These are phyloP conservation scores for Parastagonospora avenae DNA, from an alignment of 2,329 filamentous ascomycete genomes.

Conservation along the genomic window DNA sequence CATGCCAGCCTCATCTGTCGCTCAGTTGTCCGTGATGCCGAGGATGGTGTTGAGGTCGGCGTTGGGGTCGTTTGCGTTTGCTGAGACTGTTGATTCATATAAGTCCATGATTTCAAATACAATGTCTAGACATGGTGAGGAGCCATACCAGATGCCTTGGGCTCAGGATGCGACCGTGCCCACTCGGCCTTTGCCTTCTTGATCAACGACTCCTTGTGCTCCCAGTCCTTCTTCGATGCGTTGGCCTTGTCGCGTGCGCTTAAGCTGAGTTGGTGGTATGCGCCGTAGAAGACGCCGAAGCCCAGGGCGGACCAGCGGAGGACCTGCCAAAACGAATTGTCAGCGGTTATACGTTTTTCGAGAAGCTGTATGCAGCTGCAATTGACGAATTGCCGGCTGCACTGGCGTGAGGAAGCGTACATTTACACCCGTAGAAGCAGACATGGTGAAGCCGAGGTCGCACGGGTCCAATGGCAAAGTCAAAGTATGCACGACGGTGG, in stretches of 20 bases:
- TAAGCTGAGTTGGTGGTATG: slow-evolving; percentile 89
- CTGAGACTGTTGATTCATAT: slow-evolving; percentile 47
- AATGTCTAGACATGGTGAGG: neutral
- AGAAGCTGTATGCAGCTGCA: slow-evolving; percentile 1
- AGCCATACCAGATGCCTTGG: slow-evolving; percentile 40
- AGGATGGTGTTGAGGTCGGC: slow-evolving; percentile 83
- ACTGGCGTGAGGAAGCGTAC: slow-evolving; percentile 46
- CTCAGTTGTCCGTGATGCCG: slow-evolving; percentile 45
- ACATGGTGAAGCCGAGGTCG: slow-evolving; percentile 41
- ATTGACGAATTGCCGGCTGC: neutral
- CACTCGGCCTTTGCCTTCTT: slow-evolving; percentile 90
- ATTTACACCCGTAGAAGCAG: slow-evolving; percentile 58
- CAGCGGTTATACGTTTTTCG: slow-evolving; percentile 23
- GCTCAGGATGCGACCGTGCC: slow-evolving; percentile 69
- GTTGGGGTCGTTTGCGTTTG: slow-evolving; percentile 81
- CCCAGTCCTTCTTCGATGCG: slow-evolving; percentile 79
- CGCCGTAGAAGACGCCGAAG: slow-evolving; percentile 91
- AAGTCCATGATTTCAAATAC: neutral
- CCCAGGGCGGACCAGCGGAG: slow-evolving; percentile 95
- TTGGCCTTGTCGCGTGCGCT: slow-evolving; percentile 71
- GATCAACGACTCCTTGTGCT: slow-evolving; percentile 91
- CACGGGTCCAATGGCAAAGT: slow-evolving; percentile 39
- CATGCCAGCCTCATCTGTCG: slow-evolving; percentile 1
- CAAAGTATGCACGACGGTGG: slow-evolving; percentile 22
- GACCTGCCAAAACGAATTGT: slow-evolving; percentile 65